Percentiles rank a stretch among this genome's conserved stretches.
phyloP scores from a whole-genome alignment of 345 rosid species.

The Excoecaria cochinchinensis region DNA sequence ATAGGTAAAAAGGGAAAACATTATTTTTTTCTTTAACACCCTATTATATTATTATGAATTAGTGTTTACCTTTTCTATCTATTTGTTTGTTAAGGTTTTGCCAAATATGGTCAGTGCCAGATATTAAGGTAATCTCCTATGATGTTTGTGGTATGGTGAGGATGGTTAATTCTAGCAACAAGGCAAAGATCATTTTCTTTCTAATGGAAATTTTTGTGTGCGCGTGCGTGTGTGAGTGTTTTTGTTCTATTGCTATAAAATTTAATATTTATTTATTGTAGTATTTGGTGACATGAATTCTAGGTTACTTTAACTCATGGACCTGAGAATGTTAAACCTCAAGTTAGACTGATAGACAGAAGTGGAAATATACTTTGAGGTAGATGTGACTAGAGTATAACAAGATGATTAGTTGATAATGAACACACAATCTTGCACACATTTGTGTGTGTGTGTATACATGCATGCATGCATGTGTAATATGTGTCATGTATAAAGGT shows the following conservation, averaged over 20 bases:
- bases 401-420: neutral
- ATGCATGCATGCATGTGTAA: no score
- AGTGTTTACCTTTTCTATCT: neutral
- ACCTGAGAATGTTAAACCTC: constrained; percentile 79
- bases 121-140: constrained; percentile 69
- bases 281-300: constrained; percentile 21
- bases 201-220: neutral
- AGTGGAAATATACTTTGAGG: constrained; percentile 86
- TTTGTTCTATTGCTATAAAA: constrained; percentile 10
- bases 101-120: constrained; percentile 91
- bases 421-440: neutral
- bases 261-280: constrained; percentile 12
- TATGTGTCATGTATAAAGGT: no score
- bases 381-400: no score
- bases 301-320: constrained; percentile 95
- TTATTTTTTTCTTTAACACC: neutral
- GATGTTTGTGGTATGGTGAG: constrained; percentile 80
- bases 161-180: constrained; percentile 54
- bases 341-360: constrained; percentile 71
- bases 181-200: constrained; percentile 60
- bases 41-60: neutral
- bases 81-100: constrained; percentile 54
- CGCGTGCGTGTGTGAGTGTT: neutral
- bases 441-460: no score
- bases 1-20: neutral